Evolutionary conservation across 2,329 filamentous ascomycete species (phyloP), one percentile per base, ranked within the genome.

Genomic region (Aspergillus pseudonomiae): DNA sequence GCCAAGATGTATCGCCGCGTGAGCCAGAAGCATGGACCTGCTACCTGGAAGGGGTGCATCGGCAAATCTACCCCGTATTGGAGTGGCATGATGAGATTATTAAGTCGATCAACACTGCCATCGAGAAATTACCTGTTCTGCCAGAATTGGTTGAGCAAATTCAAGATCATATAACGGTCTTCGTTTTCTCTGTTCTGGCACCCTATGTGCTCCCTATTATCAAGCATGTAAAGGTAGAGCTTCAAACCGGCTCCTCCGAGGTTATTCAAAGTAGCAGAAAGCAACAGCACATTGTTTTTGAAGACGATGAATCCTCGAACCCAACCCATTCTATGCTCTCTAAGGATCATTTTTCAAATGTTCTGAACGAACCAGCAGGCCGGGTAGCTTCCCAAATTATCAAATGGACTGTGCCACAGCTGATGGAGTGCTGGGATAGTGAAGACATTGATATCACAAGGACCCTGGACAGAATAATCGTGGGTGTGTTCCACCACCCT

Each of bases 321-420:
- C 94, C 94, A 0, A 97, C 94, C 1, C 94, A 97, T 81, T 96
- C 92, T 24, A 97, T 97, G 94, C 83, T 97, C 59, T 93, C 93
- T 63, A 97, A 97, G 81, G 94, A 97, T 73, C 94, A 97, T 79
- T 97, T 97, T 78, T 91, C 90, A 67, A 96, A 96, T 74, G 83
- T 94, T 36, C 85, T 97, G 64, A 97, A 97, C 75, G 93, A 97
- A 75, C 86, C 93, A 50, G 94, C 93, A 53, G 94, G 94, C 61
- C 90, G 90, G 72, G 87, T 93, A 64, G 93, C 94, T 30, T 91
- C 90, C 67, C 87, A 89, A 71, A 88, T 94, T 55, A 82, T 97
- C 50, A 87, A 86, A 62, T 97, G 93, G 92, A 90, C 90, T 26
- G 92, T 97, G 16, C 94, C 94, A 10, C 93, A 96, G 77, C 81